A percentile compares a stretch with the other conserved stretches of the same genome.
phyloP scores from a whole-genome alignment of 83 land plant genomes.

The Diphasiastrum complanatum region DNA sequence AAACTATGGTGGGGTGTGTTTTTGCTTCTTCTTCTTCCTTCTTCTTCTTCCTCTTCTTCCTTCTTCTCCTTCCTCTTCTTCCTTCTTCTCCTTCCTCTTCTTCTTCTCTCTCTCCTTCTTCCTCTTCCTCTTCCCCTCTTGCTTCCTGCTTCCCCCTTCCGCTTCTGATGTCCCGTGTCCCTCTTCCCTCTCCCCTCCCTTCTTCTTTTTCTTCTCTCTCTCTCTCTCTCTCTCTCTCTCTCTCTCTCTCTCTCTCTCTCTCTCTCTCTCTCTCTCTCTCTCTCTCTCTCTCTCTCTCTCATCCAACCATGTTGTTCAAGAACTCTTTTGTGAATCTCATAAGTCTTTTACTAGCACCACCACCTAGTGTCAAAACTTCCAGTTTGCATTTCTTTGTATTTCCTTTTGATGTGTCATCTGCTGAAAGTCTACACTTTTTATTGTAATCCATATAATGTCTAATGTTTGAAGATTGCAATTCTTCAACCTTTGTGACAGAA shows the following conservation, averaged over 20 bases:
- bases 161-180: too few species aligned
- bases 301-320: not conserved
- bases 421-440: too few species aligned
- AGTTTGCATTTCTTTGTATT: too few species aligned
- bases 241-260: not conserved
- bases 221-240: not conserved
- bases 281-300: not conserved
- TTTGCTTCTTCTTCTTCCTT: not conserved
- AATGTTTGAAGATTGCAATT: too few species aligned
- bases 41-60: not conserved
- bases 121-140: not conserved
- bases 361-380: too few species aligned
- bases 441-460: too few species aligned
- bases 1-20: too few species aligned
- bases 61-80: not conserved
- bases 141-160: not conserved
- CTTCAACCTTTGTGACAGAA: too few species aligned
- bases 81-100: not conserved
- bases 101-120: not conserved
- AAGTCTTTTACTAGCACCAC: too few species aligned
- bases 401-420: too few species aligned
- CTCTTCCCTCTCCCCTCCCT: not conserved
- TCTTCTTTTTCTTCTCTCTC: not conserved
- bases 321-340: too few species aligned
- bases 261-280: not conserved